Base-by-base conservation (phyloP, 768 basidiomycete species). In the Punctularia strigosozonata region DNA sequence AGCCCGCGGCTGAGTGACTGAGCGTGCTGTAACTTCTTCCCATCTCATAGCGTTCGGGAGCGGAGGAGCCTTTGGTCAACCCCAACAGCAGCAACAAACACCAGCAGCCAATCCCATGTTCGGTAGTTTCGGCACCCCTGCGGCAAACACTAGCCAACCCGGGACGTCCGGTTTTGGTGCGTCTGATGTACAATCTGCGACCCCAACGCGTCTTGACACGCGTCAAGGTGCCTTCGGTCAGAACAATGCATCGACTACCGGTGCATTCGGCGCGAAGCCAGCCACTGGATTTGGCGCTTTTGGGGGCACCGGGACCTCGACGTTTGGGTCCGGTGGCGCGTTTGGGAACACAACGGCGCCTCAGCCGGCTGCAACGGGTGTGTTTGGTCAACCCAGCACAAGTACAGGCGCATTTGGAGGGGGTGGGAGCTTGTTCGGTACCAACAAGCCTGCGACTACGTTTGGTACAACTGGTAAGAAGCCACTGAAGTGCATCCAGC, bases 41-140 rank as follows among this genome's bases (percentile, higher is more conserved):
- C 33, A 38, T 36, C 43, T 35, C 39, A 34, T 21, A 53, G 54
- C 46, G 6, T 57, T 50, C 43, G 60, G 63, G 24, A 56, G 64
- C 19, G 75, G 73, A 45, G 60, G 66, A 37, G 68, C 71, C 31
- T 88, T 85, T 55, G 70, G 71, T 23, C 73, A 73, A 53, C 56
- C 62, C 14, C 58, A 54, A 25, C 58, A 55, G 39, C 58, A 46
- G 36, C 44, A 47, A 36, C 80, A 73, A 51, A 71, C 71, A 48
- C 70, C 69, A 2, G 69, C 67, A 46, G 70, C 75, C 4, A 86
- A 86, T 50, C 80, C 84, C 30, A 87, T 87, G 81, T 88, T 87
- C 55, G 84, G 84, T 36, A 73, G 69, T 44, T 53, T 77, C 33
- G 64, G 60, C 19, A 55, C 60, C 10, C 10, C 10, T 39, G 47